phyloP scores from a whole-genome alignment of 1,284 basidiomycete genomes.

The Ustanciosporium gigantosporum region DNA sequence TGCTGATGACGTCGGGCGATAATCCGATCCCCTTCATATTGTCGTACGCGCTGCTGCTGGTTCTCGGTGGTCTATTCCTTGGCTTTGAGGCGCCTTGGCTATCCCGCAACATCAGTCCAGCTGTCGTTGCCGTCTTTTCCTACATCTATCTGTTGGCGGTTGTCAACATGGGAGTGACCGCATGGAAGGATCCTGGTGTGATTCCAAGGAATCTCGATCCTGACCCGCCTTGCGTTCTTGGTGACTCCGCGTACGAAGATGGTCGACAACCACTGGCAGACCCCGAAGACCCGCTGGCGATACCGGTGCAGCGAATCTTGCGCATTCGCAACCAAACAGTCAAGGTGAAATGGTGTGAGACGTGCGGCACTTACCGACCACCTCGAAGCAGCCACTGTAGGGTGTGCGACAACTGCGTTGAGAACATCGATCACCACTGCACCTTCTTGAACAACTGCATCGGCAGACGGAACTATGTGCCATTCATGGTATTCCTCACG shows the following conservation, averaged over 20 bases:
- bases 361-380: constrained; percentile 57
- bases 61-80: constrained; percentile 47
- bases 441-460: constrained; percentile 61
- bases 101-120: constrained; percentile 40
- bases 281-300: constrained; percentile 30
- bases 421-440: constrained; percentile 61
- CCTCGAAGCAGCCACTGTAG: constrained; percentile 59
- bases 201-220: constrained; percentile 56
- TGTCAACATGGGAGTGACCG: constrained; percentile 52
- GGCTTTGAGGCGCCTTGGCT: constrained; percentile 52
- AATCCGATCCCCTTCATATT: constrained; percentile 48
- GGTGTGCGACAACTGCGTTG: constrained; percentile 60
- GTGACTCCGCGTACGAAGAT: constrained; percentile 10
- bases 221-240: constrained; percentile 50
- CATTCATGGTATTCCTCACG: constrained; percentile 54
- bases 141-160: constrained; percentile 46
- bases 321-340: constrained; percentile 22
- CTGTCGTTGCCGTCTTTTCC: constrained; percentile 40
- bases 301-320: constrained; percentile 33
- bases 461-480: constrained; percentile 58
- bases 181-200: constrained; percentile 57
- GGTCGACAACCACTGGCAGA: constrained; percentile 15
- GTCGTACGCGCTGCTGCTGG: constrained; percentile 33
- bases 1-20: constrained; percentile 48
- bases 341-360: constrained; percentile 58